Conservation (phyloP, 2,329 filamentous ascomycete genomes). For the Pestalotiopsis sp. region DNA sequence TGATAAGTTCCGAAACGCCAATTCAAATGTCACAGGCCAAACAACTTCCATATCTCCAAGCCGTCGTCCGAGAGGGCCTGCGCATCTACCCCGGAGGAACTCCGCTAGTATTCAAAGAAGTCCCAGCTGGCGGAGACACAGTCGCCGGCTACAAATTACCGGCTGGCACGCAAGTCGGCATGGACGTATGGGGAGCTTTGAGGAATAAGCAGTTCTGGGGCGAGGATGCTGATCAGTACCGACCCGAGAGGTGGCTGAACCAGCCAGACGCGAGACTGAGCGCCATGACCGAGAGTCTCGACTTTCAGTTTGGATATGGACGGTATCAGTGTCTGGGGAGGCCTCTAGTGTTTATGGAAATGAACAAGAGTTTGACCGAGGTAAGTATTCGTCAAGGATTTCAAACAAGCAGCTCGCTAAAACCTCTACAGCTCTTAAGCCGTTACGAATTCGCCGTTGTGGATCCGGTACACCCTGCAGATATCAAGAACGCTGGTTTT, state of each 20-base stretch:
- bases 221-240: neutral
- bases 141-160: neutral
- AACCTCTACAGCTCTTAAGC: neutral
- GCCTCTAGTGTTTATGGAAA: neutral
- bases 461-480: too few relatives aligned
- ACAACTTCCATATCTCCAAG: slow-evolving; percentile 17
- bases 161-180: neutral
- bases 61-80: slow-evolving; percentile 16
- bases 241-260: neutral
- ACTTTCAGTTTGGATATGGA: neutral
- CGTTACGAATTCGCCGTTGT: neutral
- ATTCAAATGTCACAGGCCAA: neutral
- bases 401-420: too few relatives aligned
- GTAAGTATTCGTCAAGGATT: too few relatives aligned
- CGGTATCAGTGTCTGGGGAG: neutral
- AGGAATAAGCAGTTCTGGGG: neutral
- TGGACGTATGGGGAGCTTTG: neutral
- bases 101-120: neutral
- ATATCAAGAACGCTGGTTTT: too few relatives aligned
- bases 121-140: neutral
- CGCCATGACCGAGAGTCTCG: neutral
- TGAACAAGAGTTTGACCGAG: neutral
- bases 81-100: slow-evolving; percentile 12
- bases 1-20: neutral
- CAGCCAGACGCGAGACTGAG: neutral